These are phyloP conservation scores for Phytophthora europaea DNA, from an alignment of 352 stramenopile species.

Conservation along the genomic window DNA sequence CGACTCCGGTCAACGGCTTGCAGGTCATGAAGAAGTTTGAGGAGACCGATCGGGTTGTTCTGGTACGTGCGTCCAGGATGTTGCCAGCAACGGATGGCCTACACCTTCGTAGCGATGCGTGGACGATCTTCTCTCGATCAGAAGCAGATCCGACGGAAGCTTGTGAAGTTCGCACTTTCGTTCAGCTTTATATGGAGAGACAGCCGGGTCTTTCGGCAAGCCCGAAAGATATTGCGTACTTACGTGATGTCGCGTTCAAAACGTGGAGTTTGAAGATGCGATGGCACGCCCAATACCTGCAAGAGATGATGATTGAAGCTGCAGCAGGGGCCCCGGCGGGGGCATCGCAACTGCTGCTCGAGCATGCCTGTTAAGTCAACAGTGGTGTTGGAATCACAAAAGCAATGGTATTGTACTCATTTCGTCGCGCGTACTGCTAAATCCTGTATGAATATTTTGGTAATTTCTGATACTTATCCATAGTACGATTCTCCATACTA, in stretches of 20 bases:
- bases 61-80: conserved; percentile 27
- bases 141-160: conserved; percentile 1
- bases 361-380: conserved; percentile 4
- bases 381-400: not conserved
- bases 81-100: conserved; percentile 30
- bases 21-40: conserved; percentile 45
- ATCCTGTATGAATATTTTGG: too few relatives aligned
- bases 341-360: conserved; percentile 9
- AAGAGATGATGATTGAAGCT: conserved; percentile 30
- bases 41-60: conserved; percentile 33
- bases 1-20: too few relatives aligned
- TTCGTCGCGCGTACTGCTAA: not conserved
- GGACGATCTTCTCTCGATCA: conserved; percentile 30
- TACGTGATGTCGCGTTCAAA: conserved; percentile 28
- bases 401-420: not conserved
- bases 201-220: conserved; percentile 14
- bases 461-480: too few relatives aligned
- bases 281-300: conserved; percentile 23
- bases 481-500: too few relatives aligned
- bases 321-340: conserved; percentile 10
- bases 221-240: conserved; percentile 27
- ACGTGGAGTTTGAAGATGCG: conserved; percentile 37
- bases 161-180: conserved; percentile 21
- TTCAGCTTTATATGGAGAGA: conserved; percentile 35
- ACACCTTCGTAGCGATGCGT: conserved; percentile 21